Evolutionary conservation across 345 rosid genomes (phyloP).

Genomic region (Aquilaria malaccensis): DNA sequence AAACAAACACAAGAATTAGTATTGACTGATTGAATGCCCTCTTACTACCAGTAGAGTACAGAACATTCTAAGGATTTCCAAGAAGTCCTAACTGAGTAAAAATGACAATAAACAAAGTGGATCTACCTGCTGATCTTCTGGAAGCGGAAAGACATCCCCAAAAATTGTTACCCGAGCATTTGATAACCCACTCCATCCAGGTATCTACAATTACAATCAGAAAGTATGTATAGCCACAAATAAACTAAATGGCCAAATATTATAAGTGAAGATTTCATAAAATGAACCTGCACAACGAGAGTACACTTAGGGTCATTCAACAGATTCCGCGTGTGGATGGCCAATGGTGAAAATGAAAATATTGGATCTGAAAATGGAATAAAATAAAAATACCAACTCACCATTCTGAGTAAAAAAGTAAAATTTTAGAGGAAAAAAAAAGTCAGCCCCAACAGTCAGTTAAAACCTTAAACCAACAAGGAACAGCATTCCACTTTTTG

Average conservation of each 20-base stretch:
- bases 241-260: not conserved
- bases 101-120: not conserved
- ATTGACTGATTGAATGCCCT: not conserved
- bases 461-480: no score
- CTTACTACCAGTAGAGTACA: not conserved
- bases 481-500: no score
- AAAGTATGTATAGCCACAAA: slow-evolving; percentile 18
- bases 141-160: slow-evolving; percentile 90
- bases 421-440: no score
- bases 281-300: slow-evolving; percentile 89
- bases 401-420: not conserved
- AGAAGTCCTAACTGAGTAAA: not conserved
- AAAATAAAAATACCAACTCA: not conserved
- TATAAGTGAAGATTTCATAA: not conserved
- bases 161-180: slow-evolving; percentile 95
- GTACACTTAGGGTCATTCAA: slow-evolving; percentile 90
- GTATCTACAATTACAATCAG: slow-evolving; percentile 50
- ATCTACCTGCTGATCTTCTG: slow-evolving; percentile 72
- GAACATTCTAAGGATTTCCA: not conserved
- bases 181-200: slow-evolving; percentile 98
- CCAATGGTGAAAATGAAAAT: slow-evolving; percentile 93
- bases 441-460: no score
- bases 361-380: slow-evolving; percentile 61
- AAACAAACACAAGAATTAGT: not conserved
- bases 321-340: slow-evolving; percentile 88